phyloP scores from a whole-genome alignment of 371 early-diverging fungal species.

The Apophysomyces trapeziformis region DNA sequence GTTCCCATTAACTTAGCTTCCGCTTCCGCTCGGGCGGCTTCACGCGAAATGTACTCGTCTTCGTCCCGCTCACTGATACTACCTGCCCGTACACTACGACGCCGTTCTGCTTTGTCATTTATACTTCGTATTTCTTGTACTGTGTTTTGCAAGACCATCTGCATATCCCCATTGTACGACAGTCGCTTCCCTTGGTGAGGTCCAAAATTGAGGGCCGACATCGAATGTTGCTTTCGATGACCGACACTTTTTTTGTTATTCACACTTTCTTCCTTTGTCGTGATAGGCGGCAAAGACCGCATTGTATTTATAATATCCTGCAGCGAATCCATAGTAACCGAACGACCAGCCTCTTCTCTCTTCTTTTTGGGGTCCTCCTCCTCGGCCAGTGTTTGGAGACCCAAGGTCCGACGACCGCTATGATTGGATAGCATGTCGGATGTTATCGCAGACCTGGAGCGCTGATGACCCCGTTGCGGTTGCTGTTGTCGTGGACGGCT shows the following conservation, averaged over 20 bases:
- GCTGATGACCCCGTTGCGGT: conserved; percentile 36
- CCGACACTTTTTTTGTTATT: conserved; percentile 12
- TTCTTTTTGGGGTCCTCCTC: conserved; percentile 28
- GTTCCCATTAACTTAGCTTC: conserved; percentile 61
- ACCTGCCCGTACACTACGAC: conserved; percentile 20
- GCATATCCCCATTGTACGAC: conserved; percentile 20
- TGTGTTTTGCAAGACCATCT: conserved; percentile 10
- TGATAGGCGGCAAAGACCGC: conserved; percentile 53
- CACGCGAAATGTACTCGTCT: conserved; percentile 36
- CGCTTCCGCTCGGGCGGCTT: conserved; percentile 52
- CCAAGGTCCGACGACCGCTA: conserved; percentile 36
- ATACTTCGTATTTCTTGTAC: conserved; percentile 14
- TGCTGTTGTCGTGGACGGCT: conserved; percentile 23
- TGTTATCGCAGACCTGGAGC: conserved; percentile 45
- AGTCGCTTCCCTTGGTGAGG: conserved; percentile 15
- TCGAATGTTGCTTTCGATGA: conserved; percentile 36
- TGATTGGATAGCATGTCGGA: conserved; percentile 41
- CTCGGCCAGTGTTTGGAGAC: conserved; percentile 38
- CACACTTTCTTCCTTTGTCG: conserved; percentile 19
- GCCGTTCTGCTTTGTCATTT: conserved; percentile 17
- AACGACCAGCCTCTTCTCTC: conserved; percentile 26
- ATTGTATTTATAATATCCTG: conserved; percentile 62
- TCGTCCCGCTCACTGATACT: conserved; percentile 32
- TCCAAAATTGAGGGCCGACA: conserved; percentile 28
- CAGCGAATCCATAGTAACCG: conserved; percentile 47